Percentiles rank a stretch among this genome's conserved stretches.
phyloP scores from a whole-genome alignment of 73 alveolate species.

The Tetrahymena elliotti region DNA sequence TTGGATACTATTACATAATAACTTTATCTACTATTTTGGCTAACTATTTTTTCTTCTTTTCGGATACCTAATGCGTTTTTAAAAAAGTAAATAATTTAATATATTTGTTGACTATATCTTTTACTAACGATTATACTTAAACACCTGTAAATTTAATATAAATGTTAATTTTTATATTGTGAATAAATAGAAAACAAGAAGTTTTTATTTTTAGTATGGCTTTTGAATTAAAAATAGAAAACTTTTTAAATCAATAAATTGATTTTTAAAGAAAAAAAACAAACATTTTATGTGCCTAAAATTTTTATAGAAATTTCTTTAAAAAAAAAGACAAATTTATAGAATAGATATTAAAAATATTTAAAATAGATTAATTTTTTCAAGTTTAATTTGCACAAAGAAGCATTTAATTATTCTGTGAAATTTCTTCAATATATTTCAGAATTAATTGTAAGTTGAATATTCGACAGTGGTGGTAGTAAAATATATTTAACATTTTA shows the following conservation, averaged over 20 bases:
- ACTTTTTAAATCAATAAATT: too few relatives aligned
- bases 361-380: neutral
- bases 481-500: neutral
- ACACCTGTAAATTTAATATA: neutral
- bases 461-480: too few relatives aligned
- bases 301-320: too few relatives aligned
- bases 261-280: too few relatives aligned
- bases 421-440: neutral
- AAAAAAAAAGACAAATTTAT: too few relatives aligned
- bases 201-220: neutral
- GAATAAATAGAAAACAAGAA: neutral
- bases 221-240: neutral
- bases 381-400: too few relatives aligned
- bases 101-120: neutral
- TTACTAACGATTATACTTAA: neutral
- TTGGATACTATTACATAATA: neutral
- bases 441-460: neutral
- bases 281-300: too few relatives aligned
- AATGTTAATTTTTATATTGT: neutral
- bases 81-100: neutral
- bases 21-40: neutral
- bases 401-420: neutral
- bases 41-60: neutral
- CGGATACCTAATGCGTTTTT: neutral
- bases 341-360: neutral